Evolutionary conservation across 352 stramenopile genomes (phyloP), one percentile per base, ranked within the genome.

Genomic region (Pythium graminicola): DNA sequence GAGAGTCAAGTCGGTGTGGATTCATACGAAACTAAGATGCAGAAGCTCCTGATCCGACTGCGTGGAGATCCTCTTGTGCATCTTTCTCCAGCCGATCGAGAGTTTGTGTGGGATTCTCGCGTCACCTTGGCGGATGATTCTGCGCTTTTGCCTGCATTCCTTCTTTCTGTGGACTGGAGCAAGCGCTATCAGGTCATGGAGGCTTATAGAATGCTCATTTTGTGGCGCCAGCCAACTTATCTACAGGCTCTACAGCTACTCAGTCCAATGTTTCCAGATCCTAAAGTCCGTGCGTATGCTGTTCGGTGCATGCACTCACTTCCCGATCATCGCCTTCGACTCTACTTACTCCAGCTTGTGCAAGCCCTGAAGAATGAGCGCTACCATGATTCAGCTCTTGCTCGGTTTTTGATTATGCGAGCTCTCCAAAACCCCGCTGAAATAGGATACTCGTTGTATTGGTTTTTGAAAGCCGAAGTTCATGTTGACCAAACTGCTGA

Each of bases 281-380:
- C 90, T 1, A 95, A 96, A 66, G 85, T 97, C 8, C 81, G 90
- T n/a, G 88, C 89, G 1, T 95, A 95, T 48, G 90, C 90, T 16
- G 90, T 97, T 36, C 81, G 86, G 2, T 95, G 81, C 54, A 85
- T 97, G 52, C 78, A 96, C 39, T 70, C 70, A 2, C 53, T 97
- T 1, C 70, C 78, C 0, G 90, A 97, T 49, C 73, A 96, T 33
- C 81, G 93, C 1, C 67, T 97, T 10, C 68, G 77, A n/a, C 57
- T 95, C 17, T 96, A 91, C 51, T 55, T 95, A 5, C 74, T 89
- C 3, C 85, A 95, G 48, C 75, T 95, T 6, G 81, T 95, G 0
- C 85, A 95, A 27, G 79, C 80, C 6, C 52, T 92, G 20, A 92
- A 94, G 50, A 90, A 92, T 35, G 83, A 94, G 47, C 68, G 76